phyloP scores from a whole-genome alignment of 257 asterid species.

The Solanum habrochaites region DNA sequence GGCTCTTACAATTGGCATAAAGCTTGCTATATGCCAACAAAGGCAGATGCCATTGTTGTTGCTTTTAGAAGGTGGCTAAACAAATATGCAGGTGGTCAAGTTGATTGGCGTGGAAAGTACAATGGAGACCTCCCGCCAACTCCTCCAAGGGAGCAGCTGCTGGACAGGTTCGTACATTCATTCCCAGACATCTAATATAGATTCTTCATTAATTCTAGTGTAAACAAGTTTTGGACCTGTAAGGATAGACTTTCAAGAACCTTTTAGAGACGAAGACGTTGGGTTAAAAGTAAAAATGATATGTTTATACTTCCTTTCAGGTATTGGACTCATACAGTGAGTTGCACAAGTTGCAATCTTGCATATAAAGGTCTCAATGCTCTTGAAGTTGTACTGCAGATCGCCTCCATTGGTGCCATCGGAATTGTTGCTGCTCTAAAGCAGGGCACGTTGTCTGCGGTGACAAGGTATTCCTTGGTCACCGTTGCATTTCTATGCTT shows the following conservation, averaged over 20 bases:
- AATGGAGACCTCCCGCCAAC: constrained; percentile 41
- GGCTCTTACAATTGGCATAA: constrained; percentile 62
- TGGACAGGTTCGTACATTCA: constrained; percentile 37
- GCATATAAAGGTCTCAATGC: constrained; percentile 50
- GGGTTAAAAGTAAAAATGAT: neutral
- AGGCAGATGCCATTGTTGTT: constrained; percentile 47
- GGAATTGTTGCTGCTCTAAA: constrained; percentile 63
- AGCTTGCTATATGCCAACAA: constrained; percentile 60
- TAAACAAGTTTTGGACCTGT: too few relatives aligned
- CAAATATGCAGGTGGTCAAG: constrained; percentile 57
- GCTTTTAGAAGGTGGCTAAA: constrained; percentile 57
- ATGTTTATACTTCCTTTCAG: constrained; percentile 18
- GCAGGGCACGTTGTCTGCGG: constrained; percentile 34
- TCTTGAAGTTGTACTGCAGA: constrained; percentile 43
- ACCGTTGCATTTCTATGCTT: constrained; percentile 50
- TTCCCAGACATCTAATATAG: neutral
- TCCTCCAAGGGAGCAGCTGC: constrained; percentile 58
- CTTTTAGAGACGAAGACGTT: neutral
- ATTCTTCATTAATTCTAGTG: too few relatives aligned
- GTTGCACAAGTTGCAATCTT: constrained; percentile 54
- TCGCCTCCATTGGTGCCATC: constrained; percentile 28
- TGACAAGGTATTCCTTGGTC: constrained; percentile 33
- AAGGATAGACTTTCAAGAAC: neutral
- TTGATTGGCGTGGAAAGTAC: constrained; percentile 50
- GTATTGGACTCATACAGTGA: constrained; percentile 74